Evolutionary conservation across 1,284 basidiomycete species (phyloP).

Genomic region (Tranzscheliella williamsii): DNA sequence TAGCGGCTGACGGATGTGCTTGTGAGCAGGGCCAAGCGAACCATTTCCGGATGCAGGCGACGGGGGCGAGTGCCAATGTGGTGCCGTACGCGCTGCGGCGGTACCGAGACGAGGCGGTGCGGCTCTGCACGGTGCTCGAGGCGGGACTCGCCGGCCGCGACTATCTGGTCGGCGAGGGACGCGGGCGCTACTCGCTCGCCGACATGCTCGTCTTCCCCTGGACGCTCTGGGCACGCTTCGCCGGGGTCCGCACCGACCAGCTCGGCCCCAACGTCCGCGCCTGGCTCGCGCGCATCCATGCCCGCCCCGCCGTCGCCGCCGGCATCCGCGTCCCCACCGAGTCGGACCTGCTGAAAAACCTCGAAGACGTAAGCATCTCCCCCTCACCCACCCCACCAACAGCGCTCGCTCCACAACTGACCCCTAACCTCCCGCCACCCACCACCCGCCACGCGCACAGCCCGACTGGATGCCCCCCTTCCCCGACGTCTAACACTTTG

Average conservation of each 20-base stretch:
- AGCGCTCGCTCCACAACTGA: too few relatives aligned
- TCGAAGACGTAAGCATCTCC: conserved; percentile 28
- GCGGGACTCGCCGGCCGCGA: conserved; percentile 33
- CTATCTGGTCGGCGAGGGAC: conserved; percentile 47
- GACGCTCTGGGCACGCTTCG: conserved; percentile 26
- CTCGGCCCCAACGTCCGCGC: conserved; percentile 30
- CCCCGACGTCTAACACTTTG: conserved; percentile 19
- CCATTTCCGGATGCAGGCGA: conserved; percentile 42
- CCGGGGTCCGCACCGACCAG: conserved; percentile 21
- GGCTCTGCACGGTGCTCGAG: conserved; percentile 45
- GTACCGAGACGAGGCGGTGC: conserved; percentile 44
- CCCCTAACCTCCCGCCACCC: too few relatives aligned
- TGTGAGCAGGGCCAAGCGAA: conserved; percentile 49
- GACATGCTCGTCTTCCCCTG: conserved; percentile 45
- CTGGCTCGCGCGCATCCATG: conserved; percentile 30
- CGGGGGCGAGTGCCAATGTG: conserved; percentile 32
- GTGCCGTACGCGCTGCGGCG: conserved; percentile 44
- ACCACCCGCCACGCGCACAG: too few relatives aligned
- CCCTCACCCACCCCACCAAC: too few relatives aligned
- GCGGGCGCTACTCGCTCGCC: conserved; percentile 46
- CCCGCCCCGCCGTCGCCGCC: conserved; percentile 22
- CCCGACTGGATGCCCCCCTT: conserved; percentile 40
- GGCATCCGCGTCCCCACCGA: conserved; percentile 19
- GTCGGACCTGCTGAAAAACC: conserved; percentile 19
- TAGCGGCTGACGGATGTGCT: background rate